Base-by-base conservation (phyloP, 2,329 filamentous ascomycete species). In the Trichoderma koningii region DNA sequence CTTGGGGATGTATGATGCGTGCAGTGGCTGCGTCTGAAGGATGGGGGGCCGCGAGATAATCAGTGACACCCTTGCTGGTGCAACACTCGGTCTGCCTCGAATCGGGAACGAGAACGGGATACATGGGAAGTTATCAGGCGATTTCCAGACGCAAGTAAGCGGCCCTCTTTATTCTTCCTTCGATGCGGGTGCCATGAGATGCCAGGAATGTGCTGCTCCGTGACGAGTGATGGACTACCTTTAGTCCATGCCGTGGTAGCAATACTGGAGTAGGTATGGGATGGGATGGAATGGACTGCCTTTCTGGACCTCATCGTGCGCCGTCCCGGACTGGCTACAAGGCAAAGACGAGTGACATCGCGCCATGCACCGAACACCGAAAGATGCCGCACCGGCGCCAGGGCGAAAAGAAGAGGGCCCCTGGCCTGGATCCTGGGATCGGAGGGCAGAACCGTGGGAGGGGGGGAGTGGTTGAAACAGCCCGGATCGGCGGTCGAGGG, bases 381-480 rank as follows among this genome's bases (percentile, higher is more conserved):
- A 41, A 55, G 60, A 63, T 63, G 60, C 60, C 53, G 60, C 60
- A 34, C 60, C 60, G 60, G 60, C 41, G 45, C 60, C 60, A 55
- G 60, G 26, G 28, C 60, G 28, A 38, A 38, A 41, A 14, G 10
- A 14, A 3, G 12, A 5, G 10, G 12, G 3, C 10, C 10, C 34
- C 50, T 23, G 21, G 21, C 48, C 38, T 30, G 60, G 50, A 55
- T 55, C 45, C 28, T 23, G 12, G 12, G 41, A 38, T 12, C 9
- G 48, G 19, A 45, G 45, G 28, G 19, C n/a, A 50, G 15, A 38
- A 38, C 34, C 26, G n/a, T 1, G 10, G 3, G 14, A 55, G 7
- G 23, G 17, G 7, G 15, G 15, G 21, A 15, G 15, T 14, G 48
- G 48, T 38, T 52, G 48, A 14, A 52, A 28, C 17, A 12, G 44